Evolutionary conservation across 2,329 filamentous ascomycete genomes (phyloP), one percentile per base, ranked within the genome.

Genomic region (Stagonosporopsis chrysanthemi): DNA sequence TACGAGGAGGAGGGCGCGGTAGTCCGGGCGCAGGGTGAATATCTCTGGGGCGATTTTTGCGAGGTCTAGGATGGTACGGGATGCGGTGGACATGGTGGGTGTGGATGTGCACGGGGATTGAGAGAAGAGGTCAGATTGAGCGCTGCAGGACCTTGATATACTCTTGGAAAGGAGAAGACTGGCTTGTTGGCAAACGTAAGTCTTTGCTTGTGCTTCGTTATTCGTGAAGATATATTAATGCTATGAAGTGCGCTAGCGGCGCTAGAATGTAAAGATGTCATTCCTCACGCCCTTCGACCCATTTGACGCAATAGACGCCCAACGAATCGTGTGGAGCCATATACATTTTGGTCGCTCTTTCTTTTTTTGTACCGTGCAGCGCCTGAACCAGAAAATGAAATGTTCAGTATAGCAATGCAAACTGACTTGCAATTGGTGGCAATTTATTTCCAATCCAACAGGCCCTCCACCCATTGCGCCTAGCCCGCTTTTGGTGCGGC

Each of bases 1-100:
- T 1, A 75, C 66, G 33, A 78, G 65, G 1, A 79, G 49, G 6
- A 79, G 68, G 2, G 65, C 74, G 39, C 75, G 74, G 44, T 79
- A 78, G 52, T 78, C 76, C 0, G 75, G 74, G 1, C 73, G 73
- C 0, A 79, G 62, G 12, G 66, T 44, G 45, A 77, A 77, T 28
- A 77, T 66, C 24, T 74, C 67, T 1, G 61, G 48, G 0, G 54
- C 47, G n/a, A 68, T 59, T 12, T 26, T 38, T n/a, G 42, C 50
- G 15, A 24, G 17, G 12, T 45, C 19, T 9, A 52, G 26, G 19
- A 52, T 4, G 19, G 48, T 24, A 15, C 36, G 17, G 11, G 39
- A 28, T 29, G 24, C 6, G 11, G 40, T 14, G 14, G 23, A 15
- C 40, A 42, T 42, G 23, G n/a, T 28, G 40, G 5, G 14, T 29